Evolutionary conservation across 129 eudicot genomes (phyloP).

Genomic region (Ambrosia artemisiifolia): DNA sequence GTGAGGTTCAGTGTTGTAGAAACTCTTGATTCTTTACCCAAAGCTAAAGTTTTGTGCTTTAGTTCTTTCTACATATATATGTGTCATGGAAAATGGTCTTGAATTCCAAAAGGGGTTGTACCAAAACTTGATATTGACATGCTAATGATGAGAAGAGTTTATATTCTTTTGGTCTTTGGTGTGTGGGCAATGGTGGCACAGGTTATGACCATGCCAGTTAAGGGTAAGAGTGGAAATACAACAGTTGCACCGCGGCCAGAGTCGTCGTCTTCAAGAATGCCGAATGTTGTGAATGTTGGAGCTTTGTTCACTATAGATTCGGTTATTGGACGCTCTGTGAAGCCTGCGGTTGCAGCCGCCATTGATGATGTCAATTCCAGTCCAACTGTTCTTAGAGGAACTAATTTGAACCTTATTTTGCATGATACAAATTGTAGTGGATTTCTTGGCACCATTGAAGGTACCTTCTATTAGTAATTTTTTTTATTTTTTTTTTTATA

Average conservation of each 20-base stretch:
- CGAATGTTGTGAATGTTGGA: constrained; percentile 63
- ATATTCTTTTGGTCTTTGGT: constrained; percentile 23
- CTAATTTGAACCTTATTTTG: constrained; percentile 48
- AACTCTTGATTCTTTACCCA: constrained; percentile 34
- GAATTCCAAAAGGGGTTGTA: constrained; percentile 5
- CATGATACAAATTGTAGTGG: constrained; percentile 95
- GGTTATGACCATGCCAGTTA: constrained; percentile 12
- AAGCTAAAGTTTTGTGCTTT: constrained; percentile 19
- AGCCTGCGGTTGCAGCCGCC: constrained; percentile 81
- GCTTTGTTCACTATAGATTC: constrained; percentile 79
- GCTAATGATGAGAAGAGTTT: constrained; percentile 15
- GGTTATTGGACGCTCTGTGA: constrained; percentile 69
- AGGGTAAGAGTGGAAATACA: constrained; percentile 38
- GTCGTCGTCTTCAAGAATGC: constrained; percentile 25
- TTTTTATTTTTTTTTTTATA: too few relatives aligned
- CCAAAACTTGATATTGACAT: constrained; percentile 18
- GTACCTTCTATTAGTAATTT: constrained; percentile 21
- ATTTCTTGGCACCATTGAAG: constrained; percentile 77
- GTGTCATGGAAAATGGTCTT: neutral
- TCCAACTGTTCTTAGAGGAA: constrained; percentile 49
- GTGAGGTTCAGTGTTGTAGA: constrained; percentile 6
- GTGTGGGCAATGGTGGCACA: constrained; percentile 14
- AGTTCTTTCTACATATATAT: constrained; percentile 1
- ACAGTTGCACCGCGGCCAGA: constrained; percentile 17
- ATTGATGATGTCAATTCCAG: constrained; percentile 72